Percentiles rank a stretch among this genome's conserved stretches.
Evolutionary conservation across 352 stramenopile genomes (phyloP).

Genomic region (Phytophthora cactorum): DNA sequence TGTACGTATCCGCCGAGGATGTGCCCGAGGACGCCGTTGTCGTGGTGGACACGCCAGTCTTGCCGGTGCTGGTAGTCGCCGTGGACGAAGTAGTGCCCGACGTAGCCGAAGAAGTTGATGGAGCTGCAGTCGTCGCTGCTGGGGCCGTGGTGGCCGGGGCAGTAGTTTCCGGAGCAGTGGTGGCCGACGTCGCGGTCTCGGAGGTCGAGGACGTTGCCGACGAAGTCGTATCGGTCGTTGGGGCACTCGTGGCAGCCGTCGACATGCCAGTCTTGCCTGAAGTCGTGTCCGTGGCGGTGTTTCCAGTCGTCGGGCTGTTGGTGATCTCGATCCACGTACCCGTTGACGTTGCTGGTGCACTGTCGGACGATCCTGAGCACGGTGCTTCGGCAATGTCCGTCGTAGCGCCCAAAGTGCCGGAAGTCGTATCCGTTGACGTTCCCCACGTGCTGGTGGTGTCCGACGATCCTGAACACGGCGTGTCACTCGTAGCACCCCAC

Average conservation of each 20-base stretch:
- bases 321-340: slow-evolving; percentile 31
- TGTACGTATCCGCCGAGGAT: slow-evolving; percentile 27
- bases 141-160: slow-evolving; percentile 4
- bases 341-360: slow-evolving; percentile 13
- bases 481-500: slow-evolving; percentile 1
- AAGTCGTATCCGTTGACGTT: background rate
- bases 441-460: background rate
- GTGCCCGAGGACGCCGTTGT: slow-evolving; percentile 11
- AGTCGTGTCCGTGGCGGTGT: slow-evolving; percentile 9
- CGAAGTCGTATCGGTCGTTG: background rate
- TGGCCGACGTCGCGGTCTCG: background rate
- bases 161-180: slow-evolving; percentile 10
- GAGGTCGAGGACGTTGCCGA: slow-evolving; percentile 4
- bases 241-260: slow-evolving; percentile 6
- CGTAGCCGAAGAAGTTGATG: slow-evolving; percentile 4
- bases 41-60: slow-evolving; percentile 9
- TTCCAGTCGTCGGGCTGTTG: slow-evolving; percentile 24
- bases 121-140: background rate
- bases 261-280: slow-evolving; percentile 21
- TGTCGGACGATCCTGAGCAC: slow-evolving; percentile 23
- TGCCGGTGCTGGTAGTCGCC: slow-evolving; percentile 9
- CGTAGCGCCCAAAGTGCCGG: slow-evolving; percentile 1
- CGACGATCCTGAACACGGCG: background rate
- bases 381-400: slow-evolving; percentile 19
- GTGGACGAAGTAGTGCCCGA: slow-evolving; percentile 7